Evolutionary conservation across 2,329 filamentous ascomycete species (phyloP).

Genomic region (Exophiala bonariae): DNA sequence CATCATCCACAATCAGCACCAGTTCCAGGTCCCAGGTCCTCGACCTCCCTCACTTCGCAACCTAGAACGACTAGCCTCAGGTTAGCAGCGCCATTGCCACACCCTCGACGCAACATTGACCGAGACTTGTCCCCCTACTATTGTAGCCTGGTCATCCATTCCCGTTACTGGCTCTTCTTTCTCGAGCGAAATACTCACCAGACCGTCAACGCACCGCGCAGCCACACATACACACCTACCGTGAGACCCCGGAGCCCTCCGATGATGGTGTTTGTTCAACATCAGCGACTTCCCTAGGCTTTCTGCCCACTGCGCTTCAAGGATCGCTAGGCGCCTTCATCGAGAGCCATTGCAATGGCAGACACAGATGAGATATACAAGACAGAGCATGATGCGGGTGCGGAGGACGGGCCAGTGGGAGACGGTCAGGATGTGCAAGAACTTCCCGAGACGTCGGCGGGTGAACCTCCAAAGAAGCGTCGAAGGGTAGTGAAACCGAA

Average conservation of each 20-base stretch:
- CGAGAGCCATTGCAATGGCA: slow-evolving; percentile 10
- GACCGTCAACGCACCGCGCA: too few relatives aligned
- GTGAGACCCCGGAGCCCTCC: background rate
- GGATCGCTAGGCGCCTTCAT: background rate
- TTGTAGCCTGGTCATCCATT: background rate
- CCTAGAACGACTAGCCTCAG: too few relatives aligned
- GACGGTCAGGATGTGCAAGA: slow-evolving; percentile 9
- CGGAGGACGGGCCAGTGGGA: slow-evolving; percentile 10
- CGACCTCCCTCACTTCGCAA: background rate
- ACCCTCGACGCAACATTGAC: too few relatives aligned
- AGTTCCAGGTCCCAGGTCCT: background rate
- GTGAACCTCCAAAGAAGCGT: slow-evolving; percentile 38
- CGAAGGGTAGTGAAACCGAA: slow-evolving; percentile 46
- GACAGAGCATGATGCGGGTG: slow-evolving; percentile 12
- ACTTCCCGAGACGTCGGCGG: background rate
- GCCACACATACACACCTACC: too few relatives aligned
- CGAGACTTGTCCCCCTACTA: background rate
- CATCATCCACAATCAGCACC: background rate
- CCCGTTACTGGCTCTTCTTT: background rate
- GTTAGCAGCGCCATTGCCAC: too few relatives aligned
- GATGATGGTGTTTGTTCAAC: slow-evolving; percentile 3
- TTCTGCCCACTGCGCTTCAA: background rate
- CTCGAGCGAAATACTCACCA: too few relatives aligned
- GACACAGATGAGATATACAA: slow-evolving; percentile 11
- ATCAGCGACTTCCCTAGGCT: background rate